These are phyloP conservation scores for Magnaporthiopsis poae DNA, from an alignment of 2,329 filamentous ascomycete species.

Conservation along the genomic window DNA sequence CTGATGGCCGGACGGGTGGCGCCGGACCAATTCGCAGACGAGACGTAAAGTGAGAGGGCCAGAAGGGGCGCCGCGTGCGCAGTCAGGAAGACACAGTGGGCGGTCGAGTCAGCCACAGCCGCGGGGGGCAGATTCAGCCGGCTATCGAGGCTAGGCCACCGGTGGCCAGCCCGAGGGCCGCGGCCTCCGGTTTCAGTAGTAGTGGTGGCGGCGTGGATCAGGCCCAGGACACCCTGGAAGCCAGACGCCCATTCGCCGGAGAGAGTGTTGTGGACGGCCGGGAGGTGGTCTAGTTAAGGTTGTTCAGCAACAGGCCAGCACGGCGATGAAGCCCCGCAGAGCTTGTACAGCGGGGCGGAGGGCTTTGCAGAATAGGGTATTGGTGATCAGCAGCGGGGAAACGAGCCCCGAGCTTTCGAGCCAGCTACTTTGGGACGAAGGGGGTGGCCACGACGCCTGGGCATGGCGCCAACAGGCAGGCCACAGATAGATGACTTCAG, in stretches of 20 bases:
- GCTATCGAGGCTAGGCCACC: neutral
- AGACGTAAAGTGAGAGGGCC: slow-evolving; percentile 82
- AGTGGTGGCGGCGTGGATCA: slow-evolving; percentile 32
- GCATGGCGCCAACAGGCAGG: slow-evolving; percentile 5
- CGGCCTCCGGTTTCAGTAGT: slow-evolving; percentile 1
- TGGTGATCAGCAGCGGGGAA: neutral
- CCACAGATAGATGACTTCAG: slow-evolving; percentile 1
- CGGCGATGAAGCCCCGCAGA: neutral
- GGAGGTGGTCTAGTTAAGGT: slow-evolving; percentile 38
- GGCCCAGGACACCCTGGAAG: slow-evolving; percentile 50
- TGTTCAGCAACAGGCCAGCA: slow-evolving; percentile 6
- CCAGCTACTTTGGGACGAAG: neutral
- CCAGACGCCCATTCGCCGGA: slow-evolving; percentile 46
- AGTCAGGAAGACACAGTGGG: slow-evolving; percentile 59
- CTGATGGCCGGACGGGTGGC: slow-evolving; percentile 74
- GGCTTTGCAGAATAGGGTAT: neutral
- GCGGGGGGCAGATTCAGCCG: neutral
- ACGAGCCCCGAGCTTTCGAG: neutral
- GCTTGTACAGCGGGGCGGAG: neutral
- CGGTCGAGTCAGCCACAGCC: slow-evolving; percentile 26
- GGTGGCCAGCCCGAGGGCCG: neutral
- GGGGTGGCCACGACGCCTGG: neutral
- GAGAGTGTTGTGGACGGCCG: slow-evolving; percentile 41
- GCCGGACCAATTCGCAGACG: slow-evolving; percentile 73
- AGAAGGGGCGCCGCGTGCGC: slow-evolving; percentile 67